Conservation (phyloP, 306 rosid genomes). For the Arachis hypogaea region DNA sequence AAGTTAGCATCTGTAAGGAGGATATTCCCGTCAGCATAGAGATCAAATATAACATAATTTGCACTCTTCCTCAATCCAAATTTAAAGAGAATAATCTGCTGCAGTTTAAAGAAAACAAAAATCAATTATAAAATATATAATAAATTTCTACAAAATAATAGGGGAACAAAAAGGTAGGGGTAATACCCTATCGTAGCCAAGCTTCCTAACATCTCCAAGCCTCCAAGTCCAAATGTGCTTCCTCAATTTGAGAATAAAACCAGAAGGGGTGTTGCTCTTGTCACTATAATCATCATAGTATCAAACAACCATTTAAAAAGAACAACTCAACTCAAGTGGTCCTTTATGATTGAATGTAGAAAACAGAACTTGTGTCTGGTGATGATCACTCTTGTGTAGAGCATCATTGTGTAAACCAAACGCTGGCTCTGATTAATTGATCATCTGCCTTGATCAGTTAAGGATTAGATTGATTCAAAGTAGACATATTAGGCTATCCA, state of each 20-base stretch:
- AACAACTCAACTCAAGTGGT: too few species aligned
- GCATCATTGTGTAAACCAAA: too few species aligned
- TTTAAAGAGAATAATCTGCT: conserved; percentile 90
- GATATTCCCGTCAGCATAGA: conserved; percentile 93
- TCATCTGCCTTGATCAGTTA: too few species aligned
- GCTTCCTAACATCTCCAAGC: conserved; percentile 97
- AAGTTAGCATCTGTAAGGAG: conserved; percentile 78
- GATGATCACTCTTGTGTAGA: too few species aligned
- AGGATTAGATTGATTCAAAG: too few species aligned
- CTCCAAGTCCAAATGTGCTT: conserved; percentile 91
- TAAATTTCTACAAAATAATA: neutral
- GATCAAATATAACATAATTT: conserved; percentile 85
- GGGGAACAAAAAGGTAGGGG: neutral
- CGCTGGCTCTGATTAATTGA: too few species aligned
- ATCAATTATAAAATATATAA: neutral
- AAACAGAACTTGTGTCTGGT: too few species aligned
- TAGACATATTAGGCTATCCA: too few species aligned
- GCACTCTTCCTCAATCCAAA: conserved; percentile 92
- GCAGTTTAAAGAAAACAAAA: conserved; percentile 4
- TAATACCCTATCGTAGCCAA: conserved; percentile 91
- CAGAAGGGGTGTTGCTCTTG: conserved; percentile 95
- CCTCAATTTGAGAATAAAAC: conserved; percentile 92
- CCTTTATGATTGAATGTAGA: too few species aligned
- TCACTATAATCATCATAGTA: conserved; percentile 47
- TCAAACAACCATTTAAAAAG: neutral